Base-by-base conservation (phyloP, 441 rosid genomes). In the Corymbia calophylla region DNA sequence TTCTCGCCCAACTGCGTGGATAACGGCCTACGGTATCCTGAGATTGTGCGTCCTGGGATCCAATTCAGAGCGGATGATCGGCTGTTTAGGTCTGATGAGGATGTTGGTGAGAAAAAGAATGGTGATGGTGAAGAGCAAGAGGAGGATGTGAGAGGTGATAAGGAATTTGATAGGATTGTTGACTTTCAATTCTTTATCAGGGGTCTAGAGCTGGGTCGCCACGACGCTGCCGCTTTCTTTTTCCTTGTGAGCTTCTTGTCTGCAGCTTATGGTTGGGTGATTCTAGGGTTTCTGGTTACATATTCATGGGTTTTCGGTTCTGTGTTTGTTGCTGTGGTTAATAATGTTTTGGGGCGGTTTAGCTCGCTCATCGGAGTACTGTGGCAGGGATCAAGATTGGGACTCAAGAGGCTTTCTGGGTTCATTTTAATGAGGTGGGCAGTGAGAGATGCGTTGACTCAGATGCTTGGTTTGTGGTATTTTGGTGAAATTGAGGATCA, bases 211-310 rank as follows among this genome's bases (percentile, higher is more conserved):
- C 84, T 96, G n/a, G 98, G 98, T 27, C 93, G 94, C 29, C 96
- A 93, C 2, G 99, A 97, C 85, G 96, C 97, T 0, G 97, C 95
- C 16, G 92, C 97, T 25, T 91, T 98, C 90, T 94, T 96, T 88
- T 94, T 95, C 87, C 92, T 98, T 17, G 95, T 97, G 86, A 98
- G 96, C 92, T 96, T 96, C 88, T 88, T 97, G 80, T 96, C 99
- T 48, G 97, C 98, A 8, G 98, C 99, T 54, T 98, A 97, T 92
- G 99, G 99, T 7, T 98, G 98, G 99, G 96, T 96, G 90, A 95
- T 98, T 93, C 92, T 97, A 56, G 98, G 98, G 87, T 98, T 96
- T 88, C 96, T 98, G 27, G 95, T 95, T 19, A 94, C 96, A 47
- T 97, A 97, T 93, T 96, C 99, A 4, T 93, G 96, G 96, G 95